Base-by-base conservation (phyloP, 2,329 filamentous ascomycete species). In the Pseudonectria buxi region DNA sequence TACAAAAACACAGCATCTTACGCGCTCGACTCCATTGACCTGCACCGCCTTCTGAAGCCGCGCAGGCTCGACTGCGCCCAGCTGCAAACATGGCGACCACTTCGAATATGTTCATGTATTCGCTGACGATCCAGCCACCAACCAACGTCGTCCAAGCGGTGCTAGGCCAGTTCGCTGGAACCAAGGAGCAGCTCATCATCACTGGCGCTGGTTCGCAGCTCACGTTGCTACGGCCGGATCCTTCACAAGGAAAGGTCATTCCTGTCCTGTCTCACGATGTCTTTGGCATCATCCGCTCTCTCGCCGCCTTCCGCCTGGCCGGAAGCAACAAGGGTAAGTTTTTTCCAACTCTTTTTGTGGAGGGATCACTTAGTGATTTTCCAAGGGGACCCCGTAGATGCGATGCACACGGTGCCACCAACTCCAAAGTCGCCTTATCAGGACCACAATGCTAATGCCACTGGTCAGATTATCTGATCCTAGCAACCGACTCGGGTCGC, bases 41-140 rank as follows among this genome's bases (percentile, higher is more conserved):
- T 43, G 32, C 38, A 42, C 39, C 47, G 51, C 41, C 47, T 37
- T 36, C 46, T 42, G 47, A 56, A 59, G 65, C 66, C 65, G 65
- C 64, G 67, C 68, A 68, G 69, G 67, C 65, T 65, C 50, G 57
- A 58, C 67, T 68, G 67, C 67, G 67, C 63, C 57, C 56, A 62
- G 55, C 56, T 56, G 63, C 55, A 58, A 74, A 58, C 59, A 96
- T 96, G 92, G 90, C 92, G 70, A 94, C 89, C 61, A 95, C 90
- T 43, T 95, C 89, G 49, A 90, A 90, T 62, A 94, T 95, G 87
- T 95, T 95, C 63, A 81, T 98, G 69, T 98, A 98, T 70, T 92
- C 87, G 56, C 74, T 98, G 69, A 96, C 92, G 51, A 82, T 99
- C 56, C 88, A 95, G 66, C 83, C 86, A 51, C 86, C 92, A 24